Evolutionary conservation across 2,329 filamentous ascomycete genomes (phyloP).

Genomic region (Trichoderma koningii): DNA sequence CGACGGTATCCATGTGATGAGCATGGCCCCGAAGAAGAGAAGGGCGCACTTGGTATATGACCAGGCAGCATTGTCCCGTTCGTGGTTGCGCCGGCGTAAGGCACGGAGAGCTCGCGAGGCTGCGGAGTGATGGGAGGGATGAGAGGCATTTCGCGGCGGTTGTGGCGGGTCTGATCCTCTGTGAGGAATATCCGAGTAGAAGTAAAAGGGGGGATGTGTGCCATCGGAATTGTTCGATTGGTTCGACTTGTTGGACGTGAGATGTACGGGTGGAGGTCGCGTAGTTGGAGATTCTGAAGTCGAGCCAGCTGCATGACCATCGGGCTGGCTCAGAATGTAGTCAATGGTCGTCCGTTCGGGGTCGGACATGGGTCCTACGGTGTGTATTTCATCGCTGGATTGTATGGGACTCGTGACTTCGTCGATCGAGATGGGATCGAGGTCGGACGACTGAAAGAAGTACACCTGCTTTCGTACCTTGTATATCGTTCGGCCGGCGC

Average conservation of each 20-base stretch:
- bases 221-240: slow-evolving; percentile 8
- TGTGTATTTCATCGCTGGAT: slow-evolving; percentile 60
- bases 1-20: slow-evolving; percentile 71
- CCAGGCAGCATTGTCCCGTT: slow-evolving; percentile 61
- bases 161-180: slow-evolving; percentile 1
- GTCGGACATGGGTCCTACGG: slow-evolving; percentile 16
- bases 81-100: slow-evolving; percentile 39
- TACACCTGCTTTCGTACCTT: slow-evolving; percentile 59
- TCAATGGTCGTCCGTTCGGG: background rate
- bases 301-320: slow-evolving; percentile 8
- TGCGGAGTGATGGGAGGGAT: background rate
- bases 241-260: background rate
- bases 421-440: slow-evolving; percentile 43
- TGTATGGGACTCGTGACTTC: slow-evolving; percentile 49
- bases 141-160: background rate
- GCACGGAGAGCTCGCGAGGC: slow-evolving; percentile 17
- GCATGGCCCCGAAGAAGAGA: slow-evolving; percentile 65
- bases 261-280: slow-evolving; percentile 37
- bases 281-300: slow-evolving; percentile 28
- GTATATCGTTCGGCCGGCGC: slow-evolving; percentile 64
- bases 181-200: background rate
- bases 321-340: background rate
- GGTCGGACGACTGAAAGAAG: slow-evolving; percentile 44
- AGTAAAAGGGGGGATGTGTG: background rate
- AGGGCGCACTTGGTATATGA: slow-evolving; percentile 65